A percentile compares a stretch with the other conserved stretches of the same genome.
These are phyloP conservation scores for Ambrosia artemisiifolia DNA, from an alignment of 129 eudicot species.

Conservation along the genomic window DNA sequence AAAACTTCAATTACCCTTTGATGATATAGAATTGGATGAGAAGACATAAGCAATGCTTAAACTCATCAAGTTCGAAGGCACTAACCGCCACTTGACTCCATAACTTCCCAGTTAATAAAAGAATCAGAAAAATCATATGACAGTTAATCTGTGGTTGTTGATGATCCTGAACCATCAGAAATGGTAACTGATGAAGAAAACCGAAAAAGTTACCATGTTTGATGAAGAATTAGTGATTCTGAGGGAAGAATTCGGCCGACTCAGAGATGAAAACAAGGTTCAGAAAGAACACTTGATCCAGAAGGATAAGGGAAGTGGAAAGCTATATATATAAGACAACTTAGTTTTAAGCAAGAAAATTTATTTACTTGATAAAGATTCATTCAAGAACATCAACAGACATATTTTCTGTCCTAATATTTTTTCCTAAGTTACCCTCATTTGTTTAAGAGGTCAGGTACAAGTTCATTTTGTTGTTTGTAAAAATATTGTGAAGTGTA, in stretches of 20 bases:
- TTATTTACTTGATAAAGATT: constrained; percentile 25
- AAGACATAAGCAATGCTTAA: constrained; percentile 78
- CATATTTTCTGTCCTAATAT: too few relatives aligned
- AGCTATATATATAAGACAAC: constrained; percentile 87
- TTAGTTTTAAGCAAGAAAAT: constrained; percentile 83
- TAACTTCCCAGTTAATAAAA: constrained; percentile 37
- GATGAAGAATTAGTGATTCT: constrained; percentile 42
- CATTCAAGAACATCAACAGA: constrained; percentile 33
- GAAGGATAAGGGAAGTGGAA: constrained; percentile 88
- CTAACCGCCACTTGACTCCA: constrained; percentile 45
- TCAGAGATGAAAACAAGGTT: constrained; percentile 55
- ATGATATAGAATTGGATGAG: constrained; percentile 62
- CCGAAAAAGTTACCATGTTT: background rate
- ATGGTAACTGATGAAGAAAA: constrained; percentile 11
- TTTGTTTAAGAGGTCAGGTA: too few relatives aligned
- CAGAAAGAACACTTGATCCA: constrained; percentile 47
- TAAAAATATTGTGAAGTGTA: too few relatives aligned
- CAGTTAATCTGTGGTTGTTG: constrained; percentile 80
- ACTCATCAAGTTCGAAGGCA: constrained; percentile 57
- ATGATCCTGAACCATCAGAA: constrained; percentile 50
- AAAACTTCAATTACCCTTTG: background rate
- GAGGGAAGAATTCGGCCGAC: constrained; percentile 55
- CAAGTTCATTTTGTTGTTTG: too few relatives aligned
- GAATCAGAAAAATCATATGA: constrained; percentile 63
- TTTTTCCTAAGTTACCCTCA: too few relatives aligned